A percentile compares a stretch with the other conserved stretches of the same genome.
Evolutionary conservation across 306 rosid species (phyloP).

Genomic region (Castanea sativa): DNA sequence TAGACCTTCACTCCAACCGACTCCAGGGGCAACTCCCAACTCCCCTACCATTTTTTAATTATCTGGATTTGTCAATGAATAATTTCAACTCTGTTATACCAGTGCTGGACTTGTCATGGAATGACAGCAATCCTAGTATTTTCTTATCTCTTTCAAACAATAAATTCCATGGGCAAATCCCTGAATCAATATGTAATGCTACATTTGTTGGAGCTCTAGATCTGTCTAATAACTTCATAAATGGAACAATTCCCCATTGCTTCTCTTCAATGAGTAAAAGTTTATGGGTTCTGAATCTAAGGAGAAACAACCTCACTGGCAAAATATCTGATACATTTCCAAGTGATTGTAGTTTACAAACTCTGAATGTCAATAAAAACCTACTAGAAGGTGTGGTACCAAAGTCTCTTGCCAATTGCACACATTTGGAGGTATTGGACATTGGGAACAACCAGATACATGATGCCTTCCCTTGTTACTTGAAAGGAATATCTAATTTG

Average conservation of each 20-base stretch:
- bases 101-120: not conserved
- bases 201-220: conserved; percentile 21
- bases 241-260: conserved; percentile 26
- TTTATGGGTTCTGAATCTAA: conserved; percentile 26
- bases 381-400: conserved; percentile 21
- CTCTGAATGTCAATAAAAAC: conserved; percentile 27
- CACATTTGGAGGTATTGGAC: conserved; percentile 23
- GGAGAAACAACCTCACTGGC: not conserved
- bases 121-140: fast-evolving
- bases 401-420: conserved; percentile 23
- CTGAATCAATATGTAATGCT: conserved; percentile 27
- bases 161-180: not conserved
- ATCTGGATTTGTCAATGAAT: conserved; percentile 18
- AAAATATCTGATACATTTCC: not conserved
- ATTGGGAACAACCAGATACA: conserved; percentile 28
- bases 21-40: not conserved
- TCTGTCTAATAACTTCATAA: conserved; percentile 23
- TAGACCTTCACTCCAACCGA: conserved; percentile 29
- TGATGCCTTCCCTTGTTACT: not conserved
- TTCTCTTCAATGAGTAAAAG: not conserved
- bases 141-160: conserved; percentile 42
- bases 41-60: not conserved
- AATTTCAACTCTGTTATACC: conserved; percentile 16
- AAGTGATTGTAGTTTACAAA: conserved; percentile 17
- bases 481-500: conserved; percentile 17